Base-by-base conservation (phyloP, 495 filamentous ascomycete genomes). In the Penicillium psychrofluorescens region DNA sequence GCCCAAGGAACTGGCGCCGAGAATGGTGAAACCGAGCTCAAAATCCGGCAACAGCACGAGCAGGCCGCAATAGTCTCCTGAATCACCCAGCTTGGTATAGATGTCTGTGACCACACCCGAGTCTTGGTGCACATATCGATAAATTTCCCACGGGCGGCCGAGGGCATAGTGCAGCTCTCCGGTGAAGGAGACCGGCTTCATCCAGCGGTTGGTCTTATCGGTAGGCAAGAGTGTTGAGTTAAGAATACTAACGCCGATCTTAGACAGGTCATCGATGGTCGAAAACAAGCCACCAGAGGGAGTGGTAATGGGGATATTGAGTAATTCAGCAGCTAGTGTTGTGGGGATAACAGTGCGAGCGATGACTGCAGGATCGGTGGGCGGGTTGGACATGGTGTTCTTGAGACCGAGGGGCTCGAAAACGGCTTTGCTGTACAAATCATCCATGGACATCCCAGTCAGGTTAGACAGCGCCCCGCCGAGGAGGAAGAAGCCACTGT, bases 391-490 rank as follows among this genome's bases (percentile, higher is more conserved):
- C 7, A 66, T 74, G 29, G 67, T 65, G 0, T 56, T 50, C 6
- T 60, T 57, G 29, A 81, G 55, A 1, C 54, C 55, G 6, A 83
- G 63, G 5, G 69, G 72, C n/a, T 55, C 38, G 39, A 78, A 57
- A 4, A 82, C 37, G 14, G 50, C 55, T 2, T 68, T 51, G 35
- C 73, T 40, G 14, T 81, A 61, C 49, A 77, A 62, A 0, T 63
- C 36, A 7, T 66, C 43, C 42, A 76, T 75, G 0, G 49, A 44
- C 38, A 63, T 72, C 6, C 70, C 68, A 2, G 71, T 75, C 34
- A 81, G 75, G 38, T 64, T 65, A 42, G 79, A 74, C 31, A 82
- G 62, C 1, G 71, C 75, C 38, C 76, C 72, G 0, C 70, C 71
- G 10, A 82, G 62, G 36, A 81, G 62, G 36, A 71, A 66, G 46